These are phyloP conservation scores for Hypoxylon cercidicola DNA, from an alignment of 495 filamentous ascomycete species.

Conservation along the genomic window DNA sequence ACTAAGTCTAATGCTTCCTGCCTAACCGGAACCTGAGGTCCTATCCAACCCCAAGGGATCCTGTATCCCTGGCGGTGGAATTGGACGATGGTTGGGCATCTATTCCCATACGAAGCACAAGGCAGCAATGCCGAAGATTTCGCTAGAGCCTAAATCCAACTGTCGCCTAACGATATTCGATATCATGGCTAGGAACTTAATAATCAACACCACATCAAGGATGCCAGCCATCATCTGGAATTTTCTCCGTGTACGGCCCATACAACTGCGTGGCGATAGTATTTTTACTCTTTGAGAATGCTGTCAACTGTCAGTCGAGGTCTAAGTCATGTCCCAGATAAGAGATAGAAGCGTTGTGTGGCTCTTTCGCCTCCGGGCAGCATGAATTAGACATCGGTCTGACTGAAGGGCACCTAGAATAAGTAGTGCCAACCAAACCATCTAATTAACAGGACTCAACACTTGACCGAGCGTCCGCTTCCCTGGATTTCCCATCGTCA, in stretches of 20 bases:
- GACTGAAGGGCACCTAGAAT: neutral
- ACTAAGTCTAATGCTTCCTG: conserved; percentile 4
- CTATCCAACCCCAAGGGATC: neutral
- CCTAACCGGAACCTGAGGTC: neutral
- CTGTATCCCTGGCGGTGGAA: conserved; percentile 1
- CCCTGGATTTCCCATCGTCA: neutral
- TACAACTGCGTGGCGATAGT: neutral
- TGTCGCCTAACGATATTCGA: neutral
- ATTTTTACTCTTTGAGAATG: neutral
- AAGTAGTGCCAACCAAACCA: neutral
- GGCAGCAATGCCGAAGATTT: conserved; percentile 16
- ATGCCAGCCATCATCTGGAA: conserved; percentile 5
- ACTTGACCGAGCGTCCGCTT: neutral
- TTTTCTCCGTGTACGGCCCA: neutral
- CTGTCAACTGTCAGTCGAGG: conserved; percentile 1
- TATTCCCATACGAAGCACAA: conserved; percentile 1
- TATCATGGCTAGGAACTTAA: neutral
- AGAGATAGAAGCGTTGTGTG: neutral
- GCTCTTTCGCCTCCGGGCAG: neutral
- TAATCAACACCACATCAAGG: conserved; percentile 9
- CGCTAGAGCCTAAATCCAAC: neutral
- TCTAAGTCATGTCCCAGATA: neutral
- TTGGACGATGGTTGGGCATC: conserved; percentile 18
- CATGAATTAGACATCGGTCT: neutral
- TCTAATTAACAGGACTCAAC: neutral